phyloP scores from a whole-genome alignment of 495 filamentous ascomycete genomes.

The Neurospora discreta region DNA sequence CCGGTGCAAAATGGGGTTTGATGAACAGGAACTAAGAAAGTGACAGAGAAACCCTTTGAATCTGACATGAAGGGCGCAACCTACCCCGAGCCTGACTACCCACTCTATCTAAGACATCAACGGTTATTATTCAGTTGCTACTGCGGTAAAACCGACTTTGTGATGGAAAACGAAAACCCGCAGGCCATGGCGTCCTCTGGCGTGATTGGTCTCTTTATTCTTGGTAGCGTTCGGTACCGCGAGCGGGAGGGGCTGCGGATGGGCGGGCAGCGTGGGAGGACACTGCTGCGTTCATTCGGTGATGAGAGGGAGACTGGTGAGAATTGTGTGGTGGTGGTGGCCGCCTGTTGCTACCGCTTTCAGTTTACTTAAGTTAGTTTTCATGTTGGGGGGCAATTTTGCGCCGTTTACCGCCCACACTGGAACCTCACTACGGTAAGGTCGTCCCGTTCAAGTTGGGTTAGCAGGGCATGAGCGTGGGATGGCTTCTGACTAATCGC shows the following conservation, averaged over 20 bases:
- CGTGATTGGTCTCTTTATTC: slow-evolving; percentile 11
- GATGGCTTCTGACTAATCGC: background rate
- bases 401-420: background rate
- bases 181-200: slow-evolving; percentile 1
- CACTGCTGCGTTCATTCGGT: background rate
- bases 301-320: background rate
- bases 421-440: too few relatives aligned
- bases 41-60: background rate
- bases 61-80: background rate
- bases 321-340: background rate
- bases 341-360: background rate
- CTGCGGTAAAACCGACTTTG: slow-evolving; percentile 6
- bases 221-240: background rate
- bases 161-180: slow-evolving; percentile 20
- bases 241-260: background rate
- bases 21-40: background rate
- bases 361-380: background rate
- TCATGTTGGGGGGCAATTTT: background rate
- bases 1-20: background rate
- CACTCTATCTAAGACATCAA: background rate
- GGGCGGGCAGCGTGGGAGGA: background rate
- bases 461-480: background rate
- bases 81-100: background rate
- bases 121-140: slow-evolving; percentile 10
- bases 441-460: background rate